Percentiles rank a stretch among this genome's conserved stretches.
phyloP scores from a whole-genome alignment of 495 filamentous ascomycete species.

The Podospora pseudopauciseta region DNA sequence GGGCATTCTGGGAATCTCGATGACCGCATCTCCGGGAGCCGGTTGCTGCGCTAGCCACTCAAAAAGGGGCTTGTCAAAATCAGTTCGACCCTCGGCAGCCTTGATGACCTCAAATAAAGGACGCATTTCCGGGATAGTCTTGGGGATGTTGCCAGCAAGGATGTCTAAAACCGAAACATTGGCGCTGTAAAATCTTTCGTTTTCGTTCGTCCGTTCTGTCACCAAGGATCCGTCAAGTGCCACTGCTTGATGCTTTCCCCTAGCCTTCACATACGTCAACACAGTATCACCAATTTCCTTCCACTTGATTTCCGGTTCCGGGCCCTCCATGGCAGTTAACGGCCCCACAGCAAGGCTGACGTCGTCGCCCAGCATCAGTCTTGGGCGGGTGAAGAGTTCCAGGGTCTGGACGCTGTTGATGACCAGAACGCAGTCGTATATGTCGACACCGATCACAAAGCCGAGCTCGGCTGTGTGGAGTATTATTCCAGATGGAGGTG shows the following conservation, averaged over 20 bases:
- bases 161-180: conserved; percentile 74
- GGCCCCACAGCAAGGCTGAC: conserved; percentile 75
- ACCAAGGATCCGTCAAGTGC: conserved; percentile 81
- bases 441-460: conserved; percentile 87
- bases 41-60: conserved; percentile 51
- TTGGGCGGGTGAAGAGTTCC: conserved; percentile 72
- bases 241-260: conserved; percentile 77
- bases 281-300: conserved; percentile 59
- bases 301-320: conserved; percentile 71
- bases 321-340: conserved; percentile 66
- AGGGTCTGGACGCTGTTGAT: conserved; percentile 81
- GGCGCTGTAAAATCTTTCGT: conserved; percentile 79
- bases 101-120: conserved; percentile 76
- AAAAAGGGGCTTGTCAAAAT: conserved; percentile 61
- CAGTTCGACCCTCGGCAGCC: conserved; percentile 73
- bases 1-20: conserved; percentile 45
- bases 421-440: conserved; percentile 89
- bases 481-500: conserved; percentile 80
- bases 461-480: conserved; percentile 81
- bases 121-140: conserved; percentile 60
- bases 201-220: conserved; percentile 82
- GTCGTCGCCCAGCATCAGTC: conserved; percentile 74
- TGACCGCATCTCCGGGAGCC: conserved; percentile 68
- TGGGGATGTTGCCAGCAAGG: conserved; percentile 69
- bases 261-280: conserved; percentile 84